These are phyloP conservation scores for Aspergillus jensenii DNA, from an alignment of 2,329 filamentous ascomycete genomes.

Conservation along the genomic window DNA sequence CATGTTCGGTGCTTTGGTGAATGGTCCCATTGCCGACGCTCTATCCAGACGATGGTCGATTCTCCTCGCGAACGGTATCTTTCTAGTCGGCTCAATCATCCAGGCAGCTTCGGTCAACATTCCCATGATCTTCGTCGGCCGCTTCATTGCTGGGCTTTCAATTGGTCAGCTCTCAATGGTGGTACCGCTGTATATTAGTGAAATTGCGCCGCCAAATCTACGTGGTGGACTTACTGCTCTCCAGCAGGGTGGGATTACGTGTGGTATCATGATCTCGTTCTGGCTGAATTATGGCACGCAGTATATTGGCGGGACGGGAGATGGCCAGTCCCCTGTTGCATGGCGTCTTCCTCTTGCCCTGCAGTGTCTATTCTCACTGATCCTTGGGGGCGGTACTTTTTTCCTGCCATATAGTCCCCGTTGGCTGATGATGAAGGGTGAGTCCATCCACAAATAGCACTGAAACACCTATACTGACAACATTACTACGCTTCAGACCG, in stretches of 20 bases:
- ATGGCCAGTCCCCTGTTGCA: conserved; percentile 35
- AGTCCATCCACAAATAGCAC: background rate
- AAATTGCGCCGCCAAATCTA: conserved; percentile 38
- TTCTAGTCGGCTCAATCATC: conserved; percentile 46
- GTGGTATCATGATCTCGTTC: conserved; percentile 27
- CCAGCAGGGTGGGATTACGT: conserved; percentile 25
- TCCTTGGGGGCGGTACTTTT: conserved; percentile 28
- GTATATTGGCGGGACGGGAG: conserved; percentile 11
- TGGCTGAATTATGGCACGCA: conserved; percentile 51
- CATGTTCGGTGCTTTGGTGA: background rate
- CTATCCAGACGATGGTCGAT: background rate
- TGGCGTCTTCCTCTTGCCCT: conserved; percentile 51
- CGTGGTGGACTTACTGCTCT: conserved; percentile 24
- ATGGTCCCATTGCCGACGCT: background rate
- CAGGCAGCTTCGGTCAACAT: conserved; percentile 29
- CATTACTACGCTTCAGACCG: conserved; percentile 14
- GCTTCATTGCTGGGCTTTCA: conserved; percentile 40
- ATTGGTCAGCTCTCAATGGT: conserved; percentile 41
- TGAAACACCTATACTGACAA: background rate
- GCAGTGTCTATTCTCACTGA: conserved; percentile 42
- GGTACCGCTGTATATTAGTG: conserved; percentile 52
- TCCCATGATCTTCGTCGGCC: conserved; percentile 32
- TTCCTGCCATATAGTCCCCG: conserved; percentile 56
- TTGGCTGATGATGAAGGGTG: conserved; percentile 46
- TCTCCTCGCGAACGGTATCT: conserved; percentile 21